Conservation (phyloP, 164 flowering plant genomes). For the Magnolia sinica region DNA sequence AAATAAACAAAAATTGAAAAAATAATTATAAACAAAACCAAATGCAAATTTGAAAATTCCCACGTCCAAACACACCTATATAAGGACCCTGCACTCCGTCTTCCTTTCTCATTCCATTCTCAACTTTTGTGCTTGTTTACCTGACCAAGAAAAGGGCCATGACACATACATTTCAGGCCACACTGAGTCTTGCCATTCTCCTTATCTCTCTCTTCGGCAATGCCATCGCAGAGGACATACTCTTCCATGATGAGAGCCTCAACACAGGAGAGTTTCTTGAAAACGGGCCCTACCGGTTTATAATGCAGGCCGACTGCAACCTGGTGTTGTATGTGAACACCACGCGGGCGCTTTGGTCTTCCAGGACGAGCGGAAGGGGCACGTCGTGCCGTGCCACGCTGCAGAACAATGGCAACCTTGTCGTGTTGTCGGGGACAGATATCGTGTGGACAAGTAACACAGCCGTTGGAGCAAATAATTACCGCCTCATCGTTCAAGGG, state of each 20-base stretch:
- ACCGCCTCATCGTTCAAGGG: slow-evolving; percentile 19
- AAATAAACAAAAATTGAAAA: too few species aligned
- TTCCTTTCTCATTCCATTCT: neutral
- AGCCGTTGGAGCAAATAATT: slow-evolving; percentile 12
- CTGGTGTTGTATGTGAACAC: slow-evolving; percentile 21
- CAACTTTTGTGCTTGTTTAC: neutral
- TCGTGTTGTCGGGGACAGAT: slow-evolving; percentile 9
- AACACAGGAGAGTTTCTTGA: slow-evolving; percentile 10
- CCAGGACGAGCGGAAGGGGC: slow-evolving; percentile 17
- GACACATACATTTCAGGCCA: neutral
- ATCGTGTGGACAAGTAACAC: slow-evolving; percentile 18
- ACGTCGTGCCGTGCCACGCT: slow-evolving; percentile 10
- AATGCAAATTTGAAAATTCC: neutral
- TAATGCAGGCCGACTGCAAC: slow-evolving; percentile 21
- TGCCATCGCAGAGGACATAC: slow-evolving; percentile 14
- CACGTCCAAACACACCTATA: neutral
- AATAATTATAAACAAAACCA: neutral
- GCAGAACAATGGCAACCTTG: slow-evolving; percentile 17
- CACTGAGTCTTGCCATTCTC: neutral
- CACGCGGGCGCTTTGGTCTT: slow-evolving; percentile 13
- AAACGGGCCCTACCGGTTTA: slow-evolving; percentile 18
- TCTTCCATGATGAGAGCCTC: slow-evolving; percentile 16
- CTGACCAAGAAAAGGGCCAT: neutral
- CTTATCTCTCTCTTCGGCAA: slow-evolving; percentile 4
- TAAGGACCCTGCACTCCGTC: neutral